These are phyloP conservation scores for Lactarius pseudohatsudake DNA, from an alignment of 768 basidiomycete genomes.

Conservation along the genomic window DNA sequence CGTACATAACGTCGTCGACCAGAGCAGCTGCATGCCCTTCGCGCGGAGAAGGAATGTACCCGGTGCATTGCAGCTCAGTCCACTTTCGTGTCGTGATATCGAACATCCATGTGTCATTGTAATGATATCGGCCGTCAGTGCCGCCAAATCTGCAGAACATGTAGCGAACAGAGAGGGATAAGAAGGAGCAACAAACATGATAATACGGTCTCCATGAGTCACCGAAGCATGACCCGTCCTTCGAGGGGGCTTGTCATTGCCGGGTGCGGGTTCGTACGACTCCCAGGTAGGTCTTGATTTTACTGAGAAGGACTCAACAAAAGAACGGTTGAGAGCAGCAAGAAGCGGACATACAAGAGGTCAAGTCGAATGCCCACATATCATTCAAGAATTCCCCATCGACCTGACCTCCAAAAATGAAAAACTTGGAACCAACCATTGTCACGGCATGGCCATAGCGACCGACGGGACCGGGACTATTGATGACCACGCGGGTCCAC, in stretches of 20 bases:
- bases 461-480: slow-evolving; percentile 77
- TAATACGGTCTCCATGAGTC: slow-evolving; percentile 60
- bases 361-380: slow-evolving; percentile 94
- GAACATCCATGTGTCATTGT: slow-evolving; percentile 98
- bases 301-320: slow-evolving; percentile 47
- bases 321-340: slow-evolving; percentile 10
- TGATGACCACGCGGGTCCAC: slow-evolving; percentile 86
- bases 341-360: slow-evolving; percentile 64
- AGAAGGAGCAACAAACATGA: slow-evolving; percentile 26
- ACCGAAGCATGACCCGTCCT: slow-evolving; percentile 93
- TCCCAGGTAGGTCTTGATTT: slow-evolving; percentile 87
- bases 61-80: slow-evolving; percentile 93
- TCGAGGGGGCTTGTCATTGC: slow-evolving; percentile 65
- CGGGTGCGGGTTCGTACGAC: slow-evolving; percentile 56
- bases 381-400: slow-evolving; percentile 95
- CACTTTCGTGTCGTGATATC: slow-evolving; percentile 78
- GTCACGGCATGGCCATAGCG: slow-evolving; percentile 96
- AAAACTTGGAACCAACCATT: slow-evolving; percentile 89
- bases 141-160: slow-evolving; percentile 81
- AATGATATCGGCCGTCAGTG: slow-evolving; percentile 97
- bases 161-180: slow-evolving; percentile 17
- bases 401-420: slow-evolving; percentile 95
- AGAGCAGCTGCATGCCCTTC: slow-evolving; percentile 97
- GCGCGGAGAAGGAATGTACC: slow-evolving; percentile 91
- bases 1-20: slow-evolving; percentile 96